Evolutionary conservation across 1,284 basidiomycete genomes (phyloP), one percentile per base, ranked within the genome.

Genomic region (Ganoderma sp.): DNA sequence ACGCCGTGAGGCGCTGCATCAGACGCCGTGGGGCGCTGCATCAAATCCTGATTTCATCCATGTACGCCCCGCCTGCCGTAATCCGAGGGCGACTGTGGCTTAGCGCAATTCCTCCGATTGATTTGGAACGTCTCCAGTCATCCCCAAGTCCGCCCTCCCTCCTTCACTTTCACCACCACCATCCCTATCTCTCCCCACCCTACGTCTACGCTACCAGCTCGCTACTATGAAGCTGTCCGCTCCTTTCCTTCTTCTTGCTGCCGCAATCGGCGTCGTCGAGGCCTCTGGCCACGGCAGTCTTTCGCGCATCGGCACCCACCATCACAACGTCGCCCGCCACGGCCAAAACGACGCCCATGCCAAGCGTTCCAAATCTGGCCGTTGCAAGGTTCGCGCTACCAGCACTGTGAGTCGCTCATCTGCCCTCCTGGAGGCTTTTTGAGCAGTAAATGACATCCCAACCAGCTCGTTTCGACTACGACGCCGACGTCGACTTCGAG

Each of bases 281-380:
- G 85, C 84, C 25, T 76, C 79, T 68, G 69, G 75, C 65, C 80
- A 82, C 71, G 76, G 73, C 57, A 76, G 80, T 63, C 81, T 83
- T 66, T 74, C 76, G 52, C 79, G 78, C 59, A 66, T 82, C 48
- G 74, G 78, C 32, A 75, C 75, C 64, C 81, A 80, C 59, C 75
- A 78, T 43, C 69, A 67, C 59, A 65, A 68, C 56, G 22, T 65
- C 42, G 69, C 71, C 32, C 71, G 63, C 42, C 58, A 60, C 5
- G 37, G 17, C 58, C 61, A 43, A 48, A 58, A 65, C 52, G 67
- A 61, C 32, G 22, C 66, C 28, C 34, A 63, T 9, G 60, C 43
- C 54, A 66, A 63, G 60, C 71, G 69, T 39, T 66, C 48, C 25
- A 60, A 25, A 15, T 52, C 42, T 39, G 69, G 69, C 45, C 71